Percentiles rank a stretch among this genome's conserved stretches.
Conservation (phyloP, 1,139 yeast genomes). For the Lodderomyces beijingensis region DNA sequence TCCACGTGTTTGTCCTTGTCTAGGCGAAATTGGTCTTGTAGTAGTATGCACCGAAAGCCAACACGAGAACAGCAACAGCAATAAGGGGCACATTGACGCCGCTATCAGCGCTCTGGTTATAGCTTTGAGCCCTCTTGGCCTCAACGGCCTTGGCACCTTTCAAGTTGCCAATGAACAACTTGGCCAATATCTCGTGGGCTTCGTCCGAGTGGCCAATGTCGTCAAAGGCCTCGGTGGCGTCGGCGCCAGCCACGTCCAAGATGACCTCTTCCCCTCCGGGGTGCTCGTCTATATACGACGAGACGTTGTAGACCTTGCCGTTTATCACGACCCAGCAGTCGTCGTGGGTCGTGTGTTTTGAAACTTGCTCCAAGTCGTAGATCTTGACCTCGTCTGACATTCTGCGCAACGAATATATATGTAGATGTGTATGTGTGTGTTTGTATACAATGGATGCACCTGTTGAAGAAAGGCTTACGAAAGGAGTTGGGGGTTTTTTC, state of each 20-base stretch:
- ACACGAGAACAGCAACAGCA: conserved; percentile 47
- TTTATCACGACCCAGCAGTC: conserved; percentile 90
- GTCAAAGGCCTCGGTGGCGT: conserved; percentile 90
- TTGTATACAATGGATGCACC: too few species aligned
- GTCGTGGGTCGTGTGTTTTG: conserved; percentile 69
- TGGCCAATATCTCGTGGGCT: conserved; percentile 72
- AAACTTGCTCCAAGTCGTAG: conserved; percentile 55
- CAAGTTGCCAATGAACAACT: conserved; percentile 62
- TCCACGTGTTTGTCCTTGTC: too few species aligned
- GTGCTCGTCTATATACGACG: conserved; percentile 88
- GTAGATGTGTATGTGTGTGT: background rate
- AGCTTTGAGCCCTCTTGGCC: conserved; percentile 11
- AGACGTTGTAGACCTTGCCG: conserved; percentile 85
- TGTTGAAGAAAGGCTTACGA: too few species aligned
- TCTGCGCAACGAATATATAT: conserved; percentile 4
- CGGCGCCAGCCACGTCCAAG: conserved; percentile 85
- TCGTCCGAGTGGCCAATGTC: conserved; percentile 98
- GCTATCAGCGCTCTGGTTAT: conserved; percentile 19
- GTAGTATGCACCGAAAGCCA: conserved; percentile 56
- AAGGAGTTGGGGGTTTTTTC: too few species aligned
- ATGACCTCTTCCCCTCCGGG: conserved; percentile 97
- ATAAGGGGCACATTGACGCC: conserved; percentile 30
- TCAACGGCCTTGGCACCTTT: conserved; percentile 34
- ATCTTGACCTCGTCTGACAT: conserved; percentile 23
- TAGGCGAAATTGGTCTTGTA: conserved; percentile 17